Evolutionary conservation across 208 protist genomes (phyloP).

Genomic region (Endotrypanum monterogeii): DNA sequence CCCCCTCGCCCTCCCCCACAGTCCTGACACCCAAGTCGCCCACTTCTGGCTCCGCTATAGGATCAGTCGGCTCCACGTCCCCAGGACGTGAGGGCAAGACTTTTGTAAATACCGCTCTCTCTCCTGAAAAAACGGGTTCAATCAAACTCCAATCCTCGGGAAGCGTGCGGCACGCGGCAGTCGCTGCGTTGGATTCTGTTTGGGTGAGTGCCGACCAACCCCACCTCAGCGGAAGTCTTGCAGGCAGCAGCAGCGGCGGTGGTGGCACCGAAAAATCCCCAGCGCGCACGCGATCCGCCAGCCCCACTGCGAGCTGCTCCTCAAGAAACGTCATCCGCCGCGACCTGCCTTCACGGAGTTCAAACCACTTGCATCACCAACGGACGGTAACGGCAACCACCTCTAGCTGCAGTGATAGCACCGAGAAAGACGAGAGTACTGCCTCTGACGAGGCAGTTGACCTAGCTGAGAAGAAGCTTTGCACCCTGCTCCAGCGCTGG

Average conservation of each 20-base stretch:
- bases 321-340: constrained; percentile 21
- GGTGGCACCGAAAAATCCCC: constrained; percentile 19
- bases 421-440: constrained; percentile 26
- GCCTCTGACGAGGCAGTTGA: constrained; percentile 33
- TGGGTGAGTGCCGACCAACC: neutral
- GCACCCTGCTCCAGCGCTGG: constrained; percentile 22
- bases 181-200: neutral
- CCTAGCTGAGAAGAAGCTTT: constrained; percentile 18
- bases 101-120: constrained; percentile 39
- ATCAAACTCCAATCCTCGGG: constrained; percentile 22
- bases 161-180: constrained; percentile 17
- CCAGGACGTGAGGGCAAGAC: constrained; percentile 18
- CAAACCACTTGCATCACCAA: constrained; percentile 14
- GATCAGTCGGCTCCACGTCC: constrained; percentile 1
- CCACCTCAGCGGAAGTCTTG: constrained; percentile 11
- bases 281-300: constrained; percentile 16
- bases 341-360: constrained; percentile 15
- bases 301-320: constrained; percentile 24
- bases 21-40: constrained; percentile 5
- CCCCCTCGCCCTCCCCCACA: constrained; percentile 7
- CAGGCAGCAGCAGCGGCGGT: constrained; percentile 4
- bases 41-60: neutral
- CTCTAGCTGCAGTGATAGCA: constrained; percentile 26
- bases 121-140: constrained; percentile 30
- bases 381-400: neutral